These are phyloP conservation scores for Theobroma cacao DNA, from an alignment of 345 rosid species.

Conservation along the genomic window DNA sequence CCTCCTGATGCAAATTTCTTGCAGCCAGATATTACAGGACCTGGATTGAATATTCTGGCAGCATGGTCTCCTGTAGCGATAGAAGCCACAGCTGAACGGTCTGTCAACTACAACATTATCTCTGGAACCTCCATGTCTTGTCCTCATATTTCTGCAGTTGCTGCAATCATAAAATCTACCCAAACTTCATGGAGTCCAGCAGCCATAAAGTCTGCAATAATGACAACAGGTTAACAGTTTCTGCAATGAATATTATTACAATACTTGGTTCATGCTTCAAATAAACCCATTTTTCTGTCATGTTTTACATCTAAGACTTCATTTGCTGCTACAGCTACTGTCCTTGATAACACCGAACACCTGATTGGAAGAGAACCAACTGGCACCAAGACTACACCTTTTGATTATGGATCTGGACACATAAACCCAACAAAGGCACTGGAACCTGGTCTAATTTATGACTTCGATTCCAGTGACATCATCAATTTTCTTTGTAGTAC, in stretches of 20 bases:
- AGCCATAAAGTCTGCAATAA: conserved; percentile 53
- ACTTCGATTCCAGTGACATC: conserved; percentile 29
- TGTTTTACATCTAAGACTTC: not conserved
- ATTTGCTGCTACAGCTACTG: conserved; percentile 27
- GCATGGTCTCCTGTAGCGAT: conserved; percentile 48
- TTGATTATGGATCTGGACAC: conserved; percentile 61
- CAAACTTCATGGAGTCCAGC: conserved; percentile 53
- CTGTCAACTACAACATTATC: conserved; percentile 38
- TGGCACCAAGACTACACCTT: conserved; percentile 37
- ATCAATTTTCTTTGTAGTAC: conserved; percentile 48
- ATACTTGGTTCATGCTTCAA: not conserved
- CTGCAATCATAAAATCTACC: conserved; percentile 43
- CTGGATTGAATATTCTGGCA: conserved; percentile 49
- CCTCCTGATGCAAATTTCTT: conserved; percentile 6
- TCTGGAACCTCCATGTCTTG: conserved; percentile 56
- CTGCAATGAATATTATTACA: not conserved
- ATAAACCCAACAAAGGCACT: conserved; percentile 41
- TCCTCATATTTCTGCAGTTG: conserved; percentile 47
- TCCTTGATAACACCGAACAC: conserved; percentile 30
- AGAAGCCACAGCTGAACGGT: conserved; percentile 15
- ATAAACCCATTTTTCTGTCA: not conserved
- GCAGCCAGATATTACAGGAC: conserved; percentile 51
- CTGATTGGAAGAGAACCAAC: conserved; percentile 37
- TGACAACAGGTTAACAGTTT: conserved; percentile 48
- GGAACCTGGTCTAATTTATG: conserved; percentile 44